Percentiles rank a stretch among this genome's conserved stretches.
phyloP scores from a whole-genome alignment of 2,329 filamentous ascomycete genomes.

The Botryotinia globosa region DNA sequence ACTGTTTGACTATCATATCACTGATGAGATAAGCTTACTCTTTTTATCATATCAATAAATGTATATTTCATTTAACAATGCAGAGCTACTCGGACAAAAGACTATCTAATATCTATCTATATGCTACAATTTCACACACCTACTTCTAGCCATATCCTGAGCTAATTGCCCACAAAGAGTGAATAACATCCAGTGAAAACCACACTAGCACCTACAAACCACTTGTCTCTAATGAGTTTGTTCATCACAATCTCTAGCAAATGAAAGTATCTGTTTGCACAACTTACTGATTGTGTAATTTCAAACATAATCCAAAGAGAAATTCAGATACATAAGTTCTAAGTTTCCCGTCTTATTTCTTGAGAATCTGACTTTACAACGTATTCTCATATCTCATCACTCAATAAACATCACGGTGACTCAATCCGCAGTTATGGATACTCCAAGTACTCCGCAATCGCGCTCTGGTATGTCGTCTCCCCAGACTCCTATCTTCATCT shows the following conservation, averaged over 20 bases:
- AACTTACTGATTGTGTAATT: neutral
- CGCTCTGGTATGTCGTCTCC: neutral
- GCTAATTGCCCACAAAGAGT: neutral
- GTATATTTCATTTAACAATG: neutral
- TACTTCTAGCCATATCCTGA: neutral
- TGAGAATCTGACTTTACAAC: neutral
- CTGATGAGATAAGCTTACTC: neutral
- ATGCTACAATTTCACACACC: neutral
- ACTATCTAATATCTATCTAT: neutral
- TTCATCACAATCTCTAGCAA: neutral
- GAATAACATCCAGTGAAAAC: neutral
- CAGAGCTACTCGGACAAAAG: neutral
- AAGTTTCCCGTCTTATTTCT: accelerated
- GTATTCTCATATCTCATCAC: neutral
- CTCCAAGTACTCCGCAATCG: neutral
- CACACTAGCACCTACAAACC: neutral
- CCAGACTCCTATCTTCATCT: accelerated
- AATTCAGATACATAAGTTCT: neutral
- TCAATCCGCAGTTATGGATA: neutral
- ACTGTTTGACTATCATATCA: neutral
- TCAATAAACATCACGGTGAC: neutral
- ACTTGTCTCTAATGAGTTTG: neutral
- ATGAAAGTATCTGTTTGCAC: neutral
- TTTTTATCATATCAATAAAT: neutral
- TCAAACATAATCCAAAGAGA: neutral